Base-by-base conservation (phyloP, 2,329 filamentous ascomycete genomes). In the Cercospora zeina region DNA sequence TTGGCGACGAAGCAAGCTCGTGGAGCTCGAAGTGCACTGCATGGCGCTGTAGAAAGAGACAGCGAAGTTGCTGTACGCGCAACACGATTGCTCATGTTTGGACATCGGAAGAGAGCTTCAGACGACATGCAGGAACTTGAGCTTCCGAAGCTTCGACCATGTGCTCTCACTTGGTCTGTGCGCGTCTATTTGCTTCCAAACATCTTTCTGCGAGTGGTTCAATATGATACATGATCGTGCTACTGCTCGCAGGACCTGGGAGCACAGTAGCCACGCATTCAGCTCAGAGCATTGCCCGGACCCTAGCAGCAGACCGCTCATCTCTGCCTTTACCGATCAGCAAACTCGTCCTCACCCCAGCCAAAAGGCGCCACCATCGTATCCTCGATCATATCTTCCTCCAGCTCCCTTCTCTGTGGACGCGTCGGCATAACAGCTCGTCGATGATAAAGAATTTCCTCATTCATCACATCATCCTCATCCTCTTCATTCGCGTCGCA, bases 1-100 rank as follows among this genome's bases (percentile, higher is more conserved):
- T 73, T 68, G 11, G 69, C 58, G 30, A 70, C 66, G 34, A 72
- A 68, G 61, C 70, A 73, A 19, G 67, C 55, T 53, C 71, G 66
- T 9, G 68, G 69, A 14, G 58, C 31, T 50, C 67, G 64, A 14
- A 7, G 9, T 8, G 19, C n/a, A 31, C 16, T 45, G 16, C 21
- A 9, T 50, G 37, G 21, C 21, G 49, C 16, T 19, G 39, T 57
- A 33, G n/a, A 16, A 10, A 36, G 9, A 5, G 50, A 36, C 54
- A 59, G 58, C 54, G 37, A 33, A 30, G 42, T 30, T 30, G 57
- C 34, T 51, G 42, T 45, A 27, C 54, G 61, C 33, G 37, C 34
- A 24, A 33, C 19, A 16, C 21, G 47, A 27, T 42, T 37, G 34
- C 34, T 63, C 61, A 63, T 63, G 49, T 51, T 59, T 50, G 45